phyloP scores from a whole-genome alignment of 768 basidiomycete species.

The Suillus bovinus region DNA sequence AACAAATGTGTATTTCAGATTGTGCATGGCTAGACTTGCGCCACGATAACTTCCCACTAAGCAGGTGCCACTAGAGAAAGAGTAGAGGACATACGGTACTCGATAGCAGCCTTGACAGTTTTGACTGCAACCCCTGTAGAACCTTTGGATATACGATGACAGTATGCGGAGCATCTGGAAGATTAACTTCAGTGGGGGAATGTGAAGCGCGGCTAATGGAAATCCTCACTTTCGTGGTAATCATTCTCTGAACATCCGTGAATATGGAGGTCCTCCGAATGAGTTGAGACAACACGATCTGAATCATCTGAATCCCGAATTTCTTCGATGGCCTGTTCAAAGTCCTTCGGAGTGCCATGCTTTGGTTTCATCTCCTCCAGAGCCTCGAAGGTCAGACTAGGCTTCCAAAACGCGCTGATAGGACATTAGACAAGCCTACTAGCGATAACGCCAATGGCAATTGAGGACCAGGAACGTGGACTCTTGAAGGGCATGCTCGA shows the following conservation, averaged over 20 bases:
- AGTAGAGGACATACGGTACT: slow-evolving; percentile 75
- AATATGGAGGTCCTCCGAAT: slow-evolving; percentile 47
- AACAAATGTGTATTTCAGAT: no score
- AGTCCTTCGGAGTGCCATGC: slow-evolving; percentile 57
- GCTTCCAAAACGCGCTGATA: slow-evolving; percentile 19
- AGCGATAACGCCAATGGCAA: slow-evolving; percentile 7
- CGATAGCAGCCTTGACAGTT: slow-evolving; percentile 72
- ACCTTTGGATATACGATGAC: slow-evolving; percentile 68
- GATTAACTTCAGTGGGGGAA: slow-evolving; percentile 6
- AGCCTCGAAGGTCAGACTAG: slow-evolving; percentile 3
- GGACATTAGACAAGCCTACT: slow-evolving; percentile 22
- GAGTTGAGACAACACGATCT: slow-evolving; percentile 45
- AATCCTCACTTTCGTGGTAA: slow-evolving; percentile 47
- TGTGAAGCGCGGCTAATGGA: neutral
- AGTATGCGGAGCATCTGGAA: slow-evolving; percentile 46
- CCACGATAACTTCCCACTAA: slow-evolving; percentile 76
- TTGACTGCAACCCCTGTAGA: slow-evolving; percentile 83
- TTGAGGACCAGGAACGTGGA: neutral
- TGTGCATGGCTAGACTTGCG: slow-evolving; percentile 52
- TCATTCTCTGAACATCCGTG: slow-evolving; percentile 59
- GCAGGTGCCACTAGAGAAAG: slow-evolving; percentile 81
- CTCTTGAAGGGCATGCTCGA: neutral
- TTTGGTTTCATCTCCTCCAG: slow-evolving; percentile 21
- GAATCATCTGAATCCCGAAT: slow-evolving; percentile 40
- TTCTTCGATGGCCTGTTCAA: slow-evolving; percentile 52